Conservation (phyloP, 768 basidiomycete genomes). For the Pisolithus microcarpus region DNA sequence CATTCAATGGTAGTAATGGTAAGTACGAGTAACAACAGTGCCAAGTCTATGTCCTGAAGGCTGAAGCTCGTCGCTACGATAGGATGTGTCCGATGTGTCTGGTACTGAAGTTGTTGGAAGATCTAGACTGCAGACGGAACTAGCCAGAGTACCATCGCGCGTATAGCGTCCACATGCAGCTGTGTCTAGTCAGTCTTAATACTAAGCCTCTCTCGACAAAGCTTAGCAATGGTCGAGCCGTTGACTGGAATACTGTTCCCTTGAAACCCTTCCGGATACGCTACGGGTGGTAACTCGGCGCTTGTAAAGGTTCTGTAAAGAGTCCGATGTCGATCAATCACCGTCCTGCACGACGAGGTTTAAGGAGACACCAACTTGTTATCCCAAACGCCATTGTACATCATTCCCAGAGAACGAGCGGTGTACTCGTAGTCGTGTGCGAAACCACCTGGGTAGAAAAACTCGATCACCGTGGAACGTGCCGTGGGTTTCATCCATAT, state of each 20-base stretch:
- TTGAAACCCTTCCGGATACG: slow-evolving; percentile 85
- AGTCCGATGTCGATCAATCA: not conserved
- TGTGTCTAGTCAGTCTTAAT: not conserved
- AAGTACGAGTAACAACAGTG: no score
- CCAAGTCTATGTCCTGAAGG: no score
- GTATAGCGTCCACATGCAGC: no score
- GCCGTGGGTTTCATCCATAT: slow-evolving; percentile 89
- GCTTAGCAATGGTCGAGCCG: slow-evolving; percentile 55
- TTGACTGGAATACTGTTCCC: slow-evolving; percentile 83
- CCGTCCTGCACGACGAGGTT: not conserved
- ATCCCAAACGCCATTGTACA: slow-evolving; percentile 81
- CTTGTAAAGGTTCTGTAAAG: slow-evolving; percentile 60
- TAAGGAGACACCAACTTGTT: slow-evolving; percentile 38
- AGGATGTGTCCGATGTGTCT: no score
- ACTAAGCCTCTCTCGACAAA: slow-evolving; percentile 49
- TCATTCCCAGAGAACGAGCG: slow-evolving; percentile 74
- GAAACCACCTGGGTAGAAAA: slow-evolving; percentile 81
- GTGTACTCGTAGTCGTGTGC: slow-evolving; percentile 83
- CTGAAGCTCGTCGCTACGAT: no score
- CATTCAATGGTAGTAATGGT: no score
- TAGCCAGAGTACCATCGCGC: no score
- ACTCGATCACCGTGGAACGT: slow-evolving; percentile 84
- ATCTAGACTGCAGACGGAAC: no score
- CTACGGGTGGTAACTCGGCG: slow-evolving; percentile 58
- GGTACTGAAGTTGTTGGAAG: no score